Evolutionary conservation across 306 rosid genomes (phyloP), one percentile per base, ranked within the genome.

Genomic region (Ziziphus jujuba): DNA sequence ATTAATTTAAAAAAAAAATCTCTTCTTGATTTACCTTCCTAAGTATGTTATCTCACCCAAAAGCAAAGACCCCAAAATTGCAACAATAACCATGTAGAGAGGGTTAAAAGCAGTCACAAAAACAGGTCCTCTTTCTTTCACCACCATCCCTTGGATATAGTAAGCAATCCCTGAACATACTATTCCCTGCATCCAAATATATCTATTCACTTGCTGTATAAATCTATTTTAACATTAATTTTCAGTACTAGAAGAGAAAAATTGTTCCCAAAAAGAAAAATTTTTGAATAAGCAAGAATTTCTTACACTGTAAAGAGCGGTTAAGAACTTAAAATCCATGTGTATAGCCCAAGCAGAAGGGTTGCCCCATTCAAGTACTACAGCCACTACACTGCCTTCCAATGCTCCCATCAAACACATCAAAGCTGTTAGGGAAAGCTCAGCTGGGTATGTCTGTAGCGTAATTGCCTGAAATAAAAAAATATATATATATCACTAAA

Each of bases 101-200:
- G 91, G 91, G 55, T 12, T 54, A 22, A 81, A 80, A 10, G 88
- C 78, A 50, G 76, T 81, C 53, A 79, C 76, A 45, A 80, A 83
- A 76, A 86, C 79, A 24, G 88, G 88, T 40, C 91, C 91, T 25
- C 67, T 83, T 34, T 63, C 76, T 72, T 83, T 78, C 81, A 83
- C 62, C 60, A 83, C 65, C 2, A 71, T 2, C 38, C 83, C 84
- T 35, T 86, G 91, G 69, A 86, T 20, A 22, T 66, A 78, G 55
- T 70, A 73, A 13, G 77, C 22, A 22, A 71, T 15, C 16, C 86
- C 91, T 2, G 86, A 75, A 47, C 77, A 72, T 13, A 83, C 11
- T 52, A 86, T 31, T 35, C 91, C 91, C 91, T 83, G 79, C 76
- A 77, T 50, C 31, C 10, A 64, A 71, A 65, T 16, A 51, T 23